phyloP scores from a whole-genome alignment of 1,284 basidiomycete species.

The Thecaphora frezii region DNA sequence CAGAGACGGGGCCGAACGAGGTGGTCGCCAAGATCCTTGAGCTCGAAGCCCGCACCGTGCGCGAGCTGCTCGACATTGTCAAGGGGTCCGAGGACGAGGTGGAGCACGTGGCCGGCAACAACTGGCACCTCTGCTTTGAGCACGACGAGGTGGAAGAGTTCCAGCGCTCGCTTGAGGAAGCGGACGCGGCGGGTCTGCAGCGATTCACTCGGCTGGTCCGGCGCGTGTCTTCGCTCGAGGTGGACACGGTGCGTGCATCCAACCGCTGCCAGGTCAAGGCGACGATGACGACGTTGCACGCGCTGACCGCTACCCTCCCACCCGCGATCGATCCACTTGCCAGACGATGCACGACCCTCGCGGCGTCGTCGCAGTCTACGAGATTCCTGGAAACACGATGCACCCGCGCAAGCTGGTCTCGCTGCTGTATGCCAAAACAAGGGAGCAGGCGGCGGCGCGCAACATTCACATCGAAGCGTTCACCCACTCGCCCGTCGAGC shows the following conservation, averaged over 20 bases:
- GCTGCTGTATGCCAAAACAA: slow-evolving; percentile 14
- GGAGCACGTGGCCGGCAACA: slow-evolving; percentile 17
- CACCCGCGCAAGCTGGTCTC: slow-evolving; percentile 32
- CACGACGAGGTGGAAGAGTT: slow-evolving; percentile 25
- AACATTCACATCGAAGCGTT: slow-evolving; percentile 14
- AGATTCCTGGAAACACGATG: slow-evolving; percentile 36
- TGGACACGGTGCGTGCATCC: slow-evolving; percentile 4
- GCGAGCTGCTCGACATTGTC: slow-evolving; percentile 19
- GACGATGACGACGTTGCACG: background rate
- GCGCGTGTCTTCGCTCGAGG: slow-evolving; percentile 18
- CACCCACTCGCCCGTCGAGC: slow-evolving; percentile 23
- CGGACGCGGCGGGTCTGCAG: slow-evolving; percentile 9
- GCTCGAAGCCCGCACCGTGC: slow-evolving; percentile 22
- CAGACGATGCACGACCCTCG: slow-evolving; percentile 12
- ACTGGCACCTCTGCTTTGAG: slow-evolving; percentile 40
- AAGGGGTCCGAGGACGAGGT: slow-evolving; percentile 4
- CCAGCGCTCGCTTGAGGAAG: slow-evolving; percentile 18
- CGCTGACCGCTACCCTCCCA: too few species aligned
- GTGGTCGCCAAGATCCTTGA: slow-evolving; percentile 24
- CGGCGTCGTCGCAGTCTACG: slow-evolving; percentile 23
- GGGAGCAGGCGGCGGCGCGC: slow-evolving; percentile 3
- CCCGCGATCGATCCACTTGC: background rate
- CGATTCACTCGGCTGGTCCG: slow-evolving; percentile 16
- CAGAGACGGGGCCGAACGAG: slow-evolving; percentile 2
- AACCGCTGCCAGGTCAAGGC: background rate